These are phyloP conservation scores for Brasilioporus rufonigricans DNA, from an alignment of 768 basidiomycete genomes.

Conservation along the genomic window DNA sequence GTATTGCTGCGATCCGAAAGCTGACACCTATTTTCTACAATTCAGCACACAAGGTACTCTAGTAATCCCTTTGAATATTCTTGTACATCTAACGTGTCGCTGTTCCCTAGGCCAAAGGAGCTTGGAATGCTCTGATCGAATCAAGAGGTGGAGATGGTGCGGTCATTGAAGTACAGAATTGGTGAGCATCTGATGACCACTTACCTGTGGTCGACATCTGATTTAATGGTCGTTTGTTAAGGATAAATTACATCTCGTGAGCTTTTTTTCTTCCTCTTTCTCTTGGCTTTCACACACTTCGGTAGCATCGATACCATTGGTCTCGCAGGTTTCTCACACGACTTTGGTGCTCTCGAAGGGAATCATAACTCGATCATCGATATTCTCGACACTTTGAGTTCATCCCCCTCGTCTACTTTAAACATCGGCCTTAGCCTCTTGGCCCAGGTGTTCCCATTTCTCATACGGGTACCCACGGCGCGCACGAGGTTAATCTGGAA, in stretches of 20 bases:
- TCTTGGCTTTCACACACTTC: too few species aligned
- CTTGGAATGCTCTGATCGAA: slow-evolving; percentile 32
- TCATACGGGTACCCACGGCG: slow-evolving; percentile 38
- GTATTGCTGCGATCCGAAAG: slow-evolving; percentile 21
- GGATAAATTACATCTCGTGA: slow-evolving; percentile 36
- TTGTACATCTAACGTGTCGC: too few species aligned
- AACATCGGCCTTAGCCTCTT: slow-evolving; percentile 36
- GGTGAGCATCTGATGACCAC: slow-evolving; percentile 15
- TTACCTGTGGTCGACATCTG: not conserved
- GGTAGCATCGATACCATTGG: too few species aligned
- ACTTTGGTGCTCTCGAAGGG: too few species aligned
- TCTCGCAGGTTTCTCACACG: too few species aligned
- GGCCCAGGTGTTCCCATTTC: slow-evolving; percentile 35
- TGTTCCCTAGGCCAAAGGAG: slow-evolving; percentile 23
- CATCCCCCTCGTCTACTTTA: slow-evolving; percentile 23
- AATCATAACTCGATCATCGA: slow-evolving; percentile 40
- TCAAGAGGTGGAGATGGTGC: slow-evolving; percentile 14
- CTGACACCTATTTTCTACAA: slow-evolving; percentile 8
- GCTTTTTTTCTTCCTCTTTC: not conserved
- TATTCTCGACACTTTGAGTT: slow-evolving; percentile 37
- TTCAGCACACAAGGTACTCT: slow-evolving; percentile 26
- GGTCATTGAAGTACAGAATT: slow-evolving; percentile 38
- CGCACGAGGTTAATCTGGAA: slow-evolving; percentile 26
- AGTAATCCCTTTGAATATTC: not conserved
- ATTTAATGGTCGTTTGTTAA: not conserved